Conservation (phyloP, 345 rosid genomes). For the Gossypium anomalum region DNA sequence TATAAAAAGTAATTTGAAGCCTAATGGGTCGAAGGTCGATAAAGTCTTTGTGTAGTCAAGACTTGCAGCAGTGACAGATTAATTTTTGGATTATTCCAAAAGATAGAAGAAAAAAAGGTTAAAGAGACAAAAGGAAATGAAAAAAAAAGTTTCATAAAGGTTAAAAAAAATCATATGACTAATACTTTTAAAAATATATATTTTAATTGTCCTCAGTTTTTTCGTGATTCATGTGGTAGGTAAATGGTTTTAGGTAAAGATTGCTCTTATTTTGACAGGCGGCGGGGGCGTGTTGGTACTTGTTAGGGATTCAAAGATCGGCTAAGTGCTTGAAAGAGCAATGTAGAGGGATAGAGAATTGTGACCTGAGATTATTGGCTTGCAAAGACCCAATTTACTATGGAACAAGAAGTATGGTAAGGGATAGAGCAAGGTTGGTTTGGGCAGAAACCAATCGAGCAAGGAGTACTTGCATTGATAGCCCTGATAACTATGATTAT, state of each 20-base stretch:
- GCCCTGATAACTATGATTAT: constrained; percentile 53
- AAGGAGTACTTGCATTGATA: constrained; percentile 53
- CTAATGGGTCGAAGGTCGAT: not conserved
- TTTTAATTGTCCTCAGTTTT: not conserved
- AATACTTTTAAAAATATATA: not conserved
- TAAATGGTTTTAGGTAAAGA: not conserved
- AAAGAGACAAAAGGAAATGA: not conserved
- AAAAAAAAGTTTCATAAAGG: not conserved
- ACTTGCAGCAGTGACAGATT: not conserved
- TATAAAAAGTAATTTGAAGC: not conserved
- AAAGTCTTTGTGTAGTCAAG: not conserved
- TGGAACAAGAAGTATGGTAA: constrained; percentile 51
- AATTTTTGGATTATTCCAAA: not conserved
- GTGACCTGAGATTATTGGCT: constrained; percentile 50
- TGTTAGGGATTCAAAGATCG: constrained; percentile 82
- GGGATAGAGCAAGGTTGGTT: constrained; percentile 39
- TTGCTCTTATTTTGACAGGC: constrained; percentile 38
- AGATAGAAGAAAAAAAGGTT: not conserved
- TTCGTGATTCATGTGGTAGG: not conserved
- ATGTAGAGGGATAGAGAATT: constrained; percentile 44
- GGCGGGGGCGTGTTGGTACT: constrained; percentile 98
- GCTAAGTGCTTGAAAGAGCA: constrained; percentile 74
- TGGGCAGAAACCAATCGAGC: constrained; percentile 65
- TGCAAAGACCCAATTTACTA: constrained; percentile 75
- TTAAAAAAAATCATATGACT: not conserved